phyloP scores from a whole-genome alignment of 345 rosid genomes.

The Triadica sebifera region DNA sequence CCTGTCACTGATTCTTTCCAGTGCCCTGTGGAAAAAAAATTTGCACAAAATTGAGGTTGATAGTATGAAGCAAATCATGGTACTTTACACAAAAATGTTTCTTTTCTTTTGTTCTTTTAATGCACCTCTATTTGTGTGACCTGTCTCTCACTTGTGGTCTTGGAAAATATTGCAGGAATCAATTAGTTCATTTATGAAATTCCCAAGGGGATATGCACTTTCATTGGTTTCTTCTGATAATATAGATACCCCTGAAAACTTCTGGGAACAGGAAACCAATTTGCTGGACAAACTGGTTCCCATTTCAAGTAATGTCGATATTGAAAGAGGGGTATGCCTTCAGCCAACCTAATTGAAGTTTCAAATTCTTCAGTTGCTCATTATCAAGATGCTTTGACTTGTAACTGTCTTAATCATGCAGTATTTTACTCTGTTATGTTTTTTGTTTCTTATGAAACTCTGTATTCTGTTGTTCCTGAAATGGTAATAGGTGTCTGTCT shows the following conservation, averaged over 20 bases:
- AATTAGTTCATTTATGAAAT: slow-evolving; percentile 69
- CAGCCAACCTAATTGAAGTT: neutral
- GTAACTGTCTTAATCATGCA: neutral
- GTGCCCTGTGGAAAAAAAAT: slow-evolving; percentile 40
- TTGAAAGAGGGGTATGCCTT: slow-evolving; percentile 43
- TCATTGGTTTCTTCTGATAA: slow-evolving; percentile 37
- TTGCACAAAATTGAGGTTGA: slow-evolving; percentile 43
- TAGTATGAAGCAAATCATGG: slow-evolving; percentile 56
- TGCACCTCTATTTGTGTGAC: neutral
- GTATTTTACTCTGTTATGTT: neutral
- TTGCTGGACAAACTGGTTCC: slow-evolving; percentile 67
- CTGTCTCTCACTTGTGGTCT: slow-evolving; percentile 19
- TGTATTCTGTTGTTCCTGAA: slow-evolving; percentile 5
- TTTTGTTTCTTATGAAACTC: neutral
- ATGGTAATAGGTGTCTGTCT: slow-evolving; percentile 45
- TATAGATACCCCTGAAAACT: slow-evolving; percentile 39
- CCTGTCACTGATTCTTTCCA: slow-evolving; percentile 57
- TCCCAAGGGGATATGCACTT: slow-evolving; percentile 51
- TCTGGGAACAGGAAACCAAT: slow-evolving; percentile 42
- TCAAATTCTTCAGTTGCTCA: neutral
- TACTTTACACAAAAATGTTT: slow-evolving; percentile 18
- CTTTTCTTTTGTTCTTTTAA: neutral
- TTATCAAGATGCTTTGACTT: neutral
- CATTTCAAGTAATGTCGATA: slow-evolving; percentile 35
- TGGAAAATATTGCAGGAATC: slow-evolving; percentile 53